Evolutionary conservation across 1,139 yeast species (phyloP).

Genomic region (Tardiomyces digboiensis): DNA sequence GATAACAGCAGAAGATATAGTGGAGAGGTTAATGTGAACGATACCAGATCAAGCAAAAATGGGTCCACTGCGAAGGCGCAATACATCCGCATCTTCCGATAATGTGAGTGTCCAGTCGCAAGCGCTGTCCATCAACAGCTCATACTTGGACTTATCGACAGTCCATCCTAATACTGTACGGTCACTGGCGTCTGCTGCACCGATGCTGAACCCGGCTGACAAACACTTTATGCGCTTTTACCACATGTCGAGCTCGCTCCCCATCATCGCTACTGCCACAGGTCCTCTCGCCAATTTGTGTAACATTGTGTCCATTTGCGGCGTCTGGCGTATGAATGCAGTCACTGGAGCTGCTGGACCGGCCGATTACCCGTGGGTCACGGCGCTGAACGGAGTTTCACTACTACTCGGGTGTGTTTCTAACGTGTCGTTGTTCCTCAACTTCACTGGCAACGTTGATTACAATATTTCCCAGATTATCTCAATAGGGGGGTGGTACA

Average conservation of each 20-base stretch:
- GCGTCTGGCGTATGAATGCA: neutral
- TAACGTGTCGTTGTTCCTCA: slow-evolving; percentile 54
- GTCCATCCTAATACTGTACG: neutral
- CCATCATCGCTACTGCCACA: neutral
- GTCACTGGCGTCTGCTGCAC: neutral
- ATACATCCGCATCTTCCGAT: too few species aligned
- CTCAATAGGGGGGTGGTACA: slow-evolving; percentile 5
- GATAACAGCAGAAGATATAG: too few species aligned
- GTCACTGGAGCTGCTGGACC: neutral
- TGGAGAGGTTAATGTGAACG: too few species aligned
- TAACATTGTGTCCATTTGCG: neutral
- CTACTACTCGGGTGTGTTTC: slow-evolving; percentile 56
- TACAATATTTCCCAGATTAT: slow-evolving; percentile 51
- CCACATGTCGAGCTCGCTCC: neutral
- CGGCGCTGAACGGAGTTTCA: slow-evolving; percentile 50
- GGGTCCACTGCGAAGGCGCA: too few species aligned
- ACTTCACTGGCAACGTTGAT: slow-evolving; percentile 48
- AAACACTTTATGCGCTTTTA: neutral
- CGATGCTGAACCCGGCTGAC: neutral
- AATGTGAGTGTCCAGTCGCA: too few species aligned
- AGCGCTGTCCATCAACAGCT: too few species aligned
- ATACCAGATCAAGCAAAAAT: too few species aligned
- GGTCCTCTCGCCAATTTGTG: neutral
- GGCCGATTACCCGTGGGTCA: slow-evolving; percentile 34
- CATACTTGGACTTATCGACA: too few species aligned